These are phyloP conservation scores for Trapa bicornis DNA, from an alignment of 345 rosid species.

Conservation along the genomic window DNA sequence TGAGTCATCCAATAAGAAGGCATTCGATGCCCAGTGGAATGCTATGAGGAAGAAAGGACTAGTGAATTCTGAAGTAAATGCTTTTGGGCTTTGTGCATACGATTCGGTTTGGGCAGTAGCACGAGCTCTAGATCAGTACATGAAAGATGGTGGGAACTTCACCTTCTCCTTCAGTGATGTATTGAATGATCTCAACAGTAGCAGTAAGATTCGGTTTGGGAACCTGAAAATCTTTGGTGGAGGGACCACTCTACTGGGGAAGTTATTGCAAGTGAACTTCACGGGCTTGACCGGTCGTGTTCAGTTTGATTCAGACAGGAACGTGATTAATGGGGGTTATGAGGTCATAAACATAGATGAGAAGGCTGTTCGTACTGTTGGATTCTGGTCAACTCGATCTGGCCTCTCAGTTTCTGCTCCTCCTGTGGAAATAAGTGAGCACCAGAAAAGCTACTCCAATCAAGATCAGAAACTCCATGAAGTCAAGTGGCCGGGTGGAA, in stretches of 20 bases:
- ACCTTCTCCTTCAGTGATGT: conserved; percentile 40
- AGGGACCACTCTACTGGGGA: conserved; percentile 33
- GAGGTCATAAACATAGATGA: conserved; percentile 59
- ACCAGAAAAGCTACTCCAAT: conserved; percentile 15
- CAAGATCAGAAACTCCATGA: conserved; percentile 33
- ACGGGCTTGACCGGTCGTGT: conserved; percentile 64
- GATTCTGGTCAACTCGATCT: conserved; percentile 49
- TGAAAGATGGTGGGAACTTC: conserved; percentile 35
- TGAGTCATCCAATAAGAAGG: conserved; percentile 31
- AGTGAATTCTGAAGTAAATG: conserved; percentile 33
- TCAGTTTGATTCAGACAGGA: conserved; percentile 39
- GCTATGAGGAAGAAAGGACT: conserved; percentile 31
- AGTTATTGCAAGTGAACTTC: conserved; percentile 51
- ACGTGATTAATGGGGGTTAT: conserved; percentile 36
- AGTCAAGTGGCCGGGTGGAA: conserved; percentile 82
- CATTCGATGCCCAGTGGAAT: conserved; percentile 37
- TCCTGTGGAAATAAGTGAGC: conserved; percentile 15
- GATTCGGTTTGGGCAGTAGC: conserved; percentile 87
- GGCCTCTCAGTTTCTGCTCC: conserved; percentile 45
- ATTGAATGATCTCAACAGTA: conserved; percentile 17
- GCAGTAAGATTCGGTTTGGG: conserved; percentile 27
- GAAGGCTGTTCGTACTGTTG: conserved; percentile 35
- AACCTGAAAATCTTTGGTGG: conserved; percentile 48
- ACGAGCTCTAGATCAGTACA: conserved; percentile 33
- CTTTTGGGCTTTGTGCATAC: conserved; percentile 65